Conservation (phyloP, 305 asterid species). For the Solanum chacoense region DNA sequence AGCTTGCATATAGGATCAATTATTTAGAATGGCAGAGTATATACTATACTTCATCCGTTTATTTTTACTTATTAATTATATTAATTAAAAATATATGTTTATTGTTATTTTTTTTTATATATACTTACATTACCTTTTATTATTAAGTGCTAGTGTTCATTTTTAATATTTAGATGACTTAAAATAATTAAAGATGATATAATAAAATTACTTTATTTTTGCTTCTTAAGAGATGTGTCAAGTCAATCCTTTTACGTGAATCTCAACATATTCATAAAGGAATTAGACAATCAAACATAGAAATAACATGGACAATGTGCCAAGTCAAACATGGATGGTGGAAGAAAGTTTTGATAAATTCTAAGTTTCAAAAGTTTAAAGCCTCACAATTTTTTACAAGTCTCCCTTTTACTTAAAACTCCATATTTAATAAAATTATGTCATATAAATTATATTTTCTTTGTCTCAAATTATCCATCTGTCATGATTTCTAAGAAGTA, state of each 20-base stretch:
- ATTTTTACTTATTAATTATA: not conserved
- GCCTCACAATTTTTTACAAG: not conserved
- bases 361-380: not conserved
- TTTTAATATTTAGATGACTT: not conserved
- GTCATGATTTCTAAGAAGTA: not conserved
- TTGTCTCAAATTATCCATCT: not conserved
- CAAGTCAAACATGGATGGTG: not conserved
- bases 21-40: not conserved
- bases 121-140: not conserved
- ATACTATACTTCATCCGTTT: too few species aligned
- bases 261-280: not conserved
- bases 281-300: not conserved
- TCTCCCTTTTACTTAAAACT: not conserved
- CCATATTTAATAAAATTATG: not conserved
- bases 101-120: not conserved
- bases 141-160: not conserved
- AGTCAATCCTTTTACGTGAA: not conserved
- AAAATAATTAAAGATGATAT: not conserved
- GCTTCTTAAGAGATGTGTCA: too few species aligned
- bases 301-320: not conserved
- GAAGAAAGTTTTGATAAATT: not conserved
- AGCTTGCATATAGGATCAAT: not conserved
- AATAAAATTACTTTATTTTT: not conserved
- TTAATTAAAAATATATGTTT: not conserved
- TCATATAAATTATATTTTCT: not conserved